Evolutionary conservation across 2,329 filamentous ascomycete genomes (phyloP).

Genomic region (Plenodomus biglobosus): DNA sequence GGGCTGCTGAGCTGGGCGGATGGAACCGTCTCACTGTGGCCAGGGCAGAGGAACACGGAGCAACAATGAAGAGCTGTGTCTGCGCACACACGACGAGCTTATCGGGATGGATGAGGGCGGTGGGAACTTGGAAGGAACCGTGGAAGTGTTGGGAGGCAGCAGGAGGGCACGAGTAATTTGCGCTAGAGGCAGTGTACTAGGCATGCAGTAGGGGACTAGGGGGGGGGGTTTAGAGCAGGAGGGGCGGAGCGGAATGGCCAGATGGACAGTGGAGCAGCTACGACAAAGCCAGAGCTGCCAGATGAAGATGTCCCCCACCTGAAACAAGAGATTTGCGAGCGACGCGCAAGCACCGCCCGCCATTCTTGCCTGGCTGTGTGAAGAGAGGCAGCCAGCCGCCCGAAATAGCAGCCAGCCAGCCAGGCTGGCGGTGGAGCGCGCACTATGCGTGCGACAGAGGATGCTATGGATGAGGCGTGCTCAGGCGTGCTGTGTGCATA

Average conservation of each 20-base stretch:
- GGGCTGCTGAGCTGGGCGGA: slow-evolving; percentile 23
- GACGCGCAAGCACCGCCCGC: background rate
- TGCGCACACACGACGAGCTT: slow-evolving; percentile 25
- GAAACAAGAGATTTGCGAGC: background rate
- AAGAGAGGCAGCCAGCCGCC: background rate
- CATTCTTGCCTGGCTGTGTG: background rate
- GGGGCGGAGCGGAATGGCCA: slow-evolving; percentile 36
- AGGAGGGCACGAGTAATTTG: slow-evolving; percentile 24
- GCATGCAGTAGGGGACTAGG: background rate
- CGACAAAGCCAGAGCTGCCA: slow-evolving; percentile 15
- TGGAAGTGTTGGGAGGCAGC: slow-evolving; percentile 22
- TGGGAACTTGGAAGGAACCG: too few species aligned
- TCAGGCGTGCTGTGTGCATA: too few species aligned
- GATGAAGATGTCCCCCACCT: background rate
- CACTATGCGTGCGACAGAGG: too few species aligned
- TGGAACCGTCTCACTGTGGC: slow-evolving; percentile 4
- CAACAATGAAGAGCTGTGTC: slow-evolving; percentile 29
- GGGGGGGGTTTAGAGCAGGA: slow-evolving; percentile 4
- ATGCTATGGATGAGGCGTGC: background rate
- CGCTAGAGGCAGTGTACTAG: slow-evolving; percentile 13
- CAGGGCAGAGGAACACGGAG: slow-evolving; percentile 18
- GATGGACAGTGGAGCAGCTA: background rate
- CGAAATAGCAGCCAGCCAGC: slow-evolving; percentile 2
- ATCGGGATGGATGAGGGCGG: slow-evolving; percentile 25
- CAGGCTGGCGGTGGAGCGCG: too few species aligned